Evolutionary conservation across 1,284 basidiomycete genomes (phyloP).

Genomic region (Irpex sp.): DNA sequence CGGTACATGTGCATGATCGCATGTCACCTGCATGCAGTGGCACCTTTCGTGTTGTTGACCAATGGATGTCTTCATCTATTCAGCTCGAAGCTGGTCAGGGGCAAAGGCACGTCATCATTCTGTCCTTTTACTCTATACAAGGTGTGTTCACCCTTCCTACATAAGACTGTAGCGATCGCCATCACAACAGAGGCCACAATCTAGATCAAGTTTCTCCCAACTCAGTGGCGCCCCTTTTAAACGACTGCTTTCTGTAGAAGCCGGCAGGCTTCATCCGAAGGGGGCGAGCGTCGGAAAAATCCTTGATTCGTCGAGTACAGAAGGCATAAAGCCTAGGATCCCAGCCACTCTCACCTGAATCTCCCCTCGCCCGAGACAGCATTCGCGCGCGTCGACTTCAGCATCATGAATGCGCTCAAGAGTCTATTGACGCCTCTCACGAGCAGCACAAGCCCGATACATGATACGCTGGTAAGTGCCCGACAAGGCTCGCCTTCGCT

Average conservation of each 20-base stretch:
- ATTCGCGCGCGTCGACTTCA: neutral
- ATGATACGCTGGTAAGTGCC: constrained; percentile 27
- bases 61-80: neutral
- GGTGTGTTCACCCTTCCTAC: neutral
- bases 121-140: neutral
- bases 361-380: neutral
- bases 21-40: neutral
- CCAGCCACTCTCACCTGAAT: neutral
- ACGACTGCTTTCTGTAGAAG: neutral
- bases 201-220: neutral
- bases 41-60: neutral
- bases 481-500: neutral
- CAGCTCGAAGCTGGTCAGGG: neutral
- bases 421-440: constrained; percentile 27
- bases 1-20: neutral
- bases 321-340: neutral
- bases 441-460: constrained; percentile 24
- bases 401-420: constrained; percentile 27
- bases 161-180: neutral
- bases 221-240: neutral
- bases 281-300: neutral
- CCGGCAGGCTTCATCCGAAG: neutral
- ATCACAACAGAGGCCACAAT: neutral
- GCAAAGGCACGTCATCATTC: neutral
- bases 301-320: neutral